Evolutionary conservation across 768 basidiomycete genomes (phyloP).

Genomic region (Russula griseocarnosa): DNA sequence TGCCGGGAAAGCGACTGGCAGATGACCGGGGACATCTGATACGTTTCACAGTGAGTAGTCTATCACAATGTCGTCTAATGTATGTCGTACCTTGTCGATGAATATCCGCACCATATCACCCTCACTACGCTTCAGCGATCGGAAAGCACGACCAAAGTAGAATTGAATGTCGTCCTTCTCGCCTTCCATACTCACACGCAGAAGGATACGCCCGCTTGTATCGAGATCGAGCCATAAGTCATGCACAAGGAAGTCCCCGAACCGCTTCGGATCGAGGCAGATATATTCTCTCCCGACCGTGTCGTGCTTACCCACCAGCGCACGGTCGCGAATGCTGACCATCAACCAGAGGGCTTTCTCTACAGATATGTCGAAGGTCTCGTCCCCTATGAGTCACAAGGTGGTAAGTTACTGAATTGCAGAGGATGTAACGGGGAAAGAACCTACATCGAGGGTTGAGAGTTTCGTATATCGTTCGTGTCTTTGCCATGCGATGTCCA

Average conservation of each 20-base stretch:
- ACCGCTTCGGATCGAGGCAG: constrained; percentile 84
- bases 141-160: constrained; percentile 94
- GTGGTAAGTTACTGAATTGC: constrained; percentile 21
- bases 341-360: constrained; percentile 95
- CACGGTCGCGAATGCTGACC: constrained; percentile 89
- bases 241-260: constrained; percentile 83
- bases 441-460: constrained; percentile 82
- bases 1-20: constrained; percentile 76
- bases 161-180: constrained; percentile 98
- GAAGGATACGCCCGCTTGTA: constrained; percentile 73
- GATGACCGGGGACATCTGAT: constrained; percentile 90
- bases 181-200: constrained; percentile 96
- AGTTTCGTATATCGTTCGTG: constrained; percentile 91
- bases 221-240: constrained; percentile 93
- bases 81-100: constrained; percentile 79
- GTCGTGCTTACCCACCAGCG: constrained; percentile 88
- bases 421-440: neutral
- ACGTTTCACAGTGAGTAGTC: neutral
- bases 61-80: neutral
- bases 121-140: constrained; percentile 88
- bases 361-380: constrained; percentile 92
- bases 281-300: constrained; percentile 88
- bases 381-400: constrained; percentile 66
- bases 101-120: constrained; percentile 94
- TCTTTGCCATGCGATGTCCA: constrained; percentile 87